phyloP scores from a whole-genome alignment of 2,329 filamentous ascomycete species.

The Pyricularia sp. region DNA sequence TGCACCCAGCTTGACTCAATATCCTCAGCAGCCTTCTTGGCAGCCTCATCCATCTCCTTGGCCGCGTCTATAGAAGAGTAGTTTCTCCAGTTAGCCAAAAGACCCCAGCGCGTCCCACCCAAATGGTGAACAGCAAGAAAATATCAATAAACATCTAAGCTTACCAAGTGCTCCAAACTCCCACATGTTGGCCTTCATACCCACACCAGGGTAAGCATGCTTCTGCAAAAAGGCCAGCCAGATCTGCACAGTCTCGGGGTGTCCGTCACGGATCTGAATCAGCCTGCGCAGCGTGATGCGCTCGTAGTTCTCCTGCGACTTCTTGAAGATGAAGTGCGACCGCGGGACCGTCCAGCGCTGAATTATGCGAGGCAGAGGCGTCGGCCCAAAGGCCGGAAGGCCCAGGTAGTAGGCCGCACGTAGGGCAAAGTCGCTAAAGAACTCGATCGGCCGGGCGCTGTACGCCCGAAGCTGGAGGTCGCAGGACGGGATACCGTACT shows the following conservation, averaged over 20 bases:
- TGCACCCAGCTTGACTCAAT: slow-evolving; percentile 40
- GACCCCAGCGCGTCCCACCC: neutral
- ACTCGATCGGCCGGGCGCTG: slow-evolving; percentile 77
- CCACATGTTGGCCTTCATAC: slow-evolving; percentile 98
- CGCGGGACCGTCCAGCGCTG: slow-evolving; percentile 92
- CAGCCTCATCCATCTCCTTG: slow-evolving; percentile 36
- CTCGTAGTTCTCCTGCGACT: slow-evolving; percentile 96
- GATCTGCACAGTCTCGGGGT: slow-evolving; percentile 75
- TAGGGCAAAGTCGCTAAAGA: slow-evolving; percentile 88
- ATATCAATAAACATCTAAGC: slow-evolving; percentile 10
- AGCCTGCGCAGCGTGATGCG: slow-evolving; percentile 72
- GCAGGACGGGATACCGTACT: slow-evolving; percentile 71
- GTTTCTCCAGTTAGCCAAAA: slow-evolving; percentile 7
- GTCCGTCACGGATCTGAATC: slow-evolving; percentile 85
- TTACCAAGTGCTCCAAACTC: slow-evolving; percentile 65
- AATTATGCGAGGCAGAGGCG: slow-evolving; percentile 72
- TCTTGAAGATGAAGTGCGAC: slow-evolving; percentile 89
- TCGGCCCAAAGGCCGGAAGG: slow-evolving; percentile 72
- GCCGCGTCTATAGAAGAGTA: slow-evolving; percentile 28
- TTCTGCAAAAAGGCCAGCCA: slow-evolving; percentile 91
- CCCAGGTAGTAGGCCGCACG: slow-evolving; percentile 89
- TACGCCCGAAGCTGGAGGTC: slow-evolving; percentile 90
- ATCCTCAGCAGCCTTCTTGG: slow-evolving; percentile 27
- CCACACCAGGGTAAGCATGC: slow-evolving; percentile 88
- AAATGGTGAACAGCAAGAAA: slow-evolving; percentile 3